Evolutionary conservation across 2,329 filamentous ascomycete species (phyloP), one percentile per base, ranked within the genome.

Genomic region (Aspergillus cejpii): DNA sequence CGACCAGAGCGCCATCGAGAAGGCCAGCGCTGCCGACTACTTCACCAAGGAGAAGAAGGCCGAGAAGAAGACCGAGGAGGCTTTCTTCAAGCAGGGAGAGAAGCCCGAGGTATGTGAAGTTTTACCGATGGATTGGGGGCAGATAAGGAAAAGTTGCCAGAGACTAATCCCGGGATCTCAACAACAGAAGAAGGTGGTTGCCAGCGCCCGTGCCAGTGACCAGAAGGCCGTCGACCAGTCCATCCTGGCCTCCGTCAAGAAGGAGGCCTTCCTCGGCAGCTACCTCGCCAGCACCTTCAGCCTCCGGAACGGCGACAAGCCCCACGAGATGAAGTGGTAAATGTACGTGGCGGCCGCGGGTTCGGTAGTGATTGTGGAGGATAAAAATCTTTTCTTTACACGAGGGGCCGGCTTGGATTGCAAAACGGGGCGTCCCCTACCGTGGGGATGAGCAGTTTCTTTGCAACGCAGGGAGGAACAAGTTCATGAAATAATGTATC

Each of bases 271-370:
- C 76, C 86, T 98, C 65, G 76, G 83, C 71, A 87, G 84, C 78
- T 98, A 98, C 83, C 87, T 98, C 65, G 81, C 81, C 70, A 87
- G 85, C 75, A 88, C 85, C 72, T 98, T 98, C 87, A 94, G 87
- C 83, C 84, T 98, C 76, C 87, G 91, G 78, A 96, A 90, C 81
- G 92, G 92, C 70, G 91, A 98, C 82, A 90, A 91, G 85, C 92
- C 92, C 77, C 92, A 98, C 79, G 87, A 94, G 84, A 97, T 98
- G 92, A 87, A 87, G 78, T 98, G 91, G 83, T 98, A 96, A 77
- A 82, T 64, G 58, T 59, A 58, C 51, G 51, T 54, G 58, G 61
- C 58, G 57, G 64, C 62, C 61, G 63, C 58, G 61, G 64, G 65
- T 65, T 65, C 62, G 63, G 62, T 66, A 64, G 59, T 63, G 61